Base-by-base conservation (phyloP, 1,139 yeast genomes). In the Hanseniaspora uvarum region DNA sequence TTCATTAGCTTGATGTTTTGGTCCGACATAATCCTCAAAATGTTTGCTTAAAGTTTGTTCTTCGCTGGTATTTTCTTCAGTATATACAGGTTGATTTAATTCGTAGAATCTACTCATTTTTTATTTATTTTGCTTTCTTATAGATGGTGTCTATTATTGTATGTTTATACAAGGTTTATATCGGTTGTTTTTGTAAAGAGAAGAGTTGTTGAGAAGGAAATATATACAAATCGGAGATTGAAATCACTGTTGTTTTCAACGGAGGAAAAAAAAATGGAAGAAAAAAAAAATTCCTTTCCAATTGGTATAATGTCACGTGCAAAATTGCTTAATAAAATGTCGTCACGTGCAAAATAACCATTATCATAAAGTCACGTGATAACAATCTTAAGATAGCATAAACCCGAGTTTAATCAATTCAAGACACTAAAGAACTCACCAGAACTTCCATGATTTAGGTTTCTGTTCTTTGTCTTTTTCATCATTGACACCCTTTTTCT, bases 41-140 rank as follows among this genome's bases (percentile, higher is more conserved):
- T 43, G 38, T 5, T 34, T 28, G 26, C 53, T 50, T 19, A 50
- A 19, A 21, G 46, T 40, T 18, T 39, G 45, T 11, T 28, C 24
- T 28, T 26, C 23, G 43, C 6, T 26, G 11, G 7, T 23, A 4
- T 16, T n/a, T 8, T 40, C 46, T 11, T 16, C 26, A 7, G 19
- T 48, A 10, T n/a, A 14, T 21, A 12, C 33, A 12, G 28, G n/a
- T 40, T 26, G 37, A 14, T 39, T 47, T 23, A 31, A 28, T 37
- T 40, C 33, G 24, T 47, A 47, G 31, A 47, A 47, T 47, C 52
- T 26, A 18, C 51, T 46, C 51, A 46, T 46, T 19, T 10, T 46
- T 36, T 36, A 12, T 16, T 36, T 16, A 16, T 19, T 36, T 36
- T 16, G 5, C 7, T n/a, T 36, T 36, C 16, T 37, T 37, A 18